phyloP scores from a whole-genome alignment of 2,329 filamentous ascomycete species.

The Neonectria faginata region DNA sequence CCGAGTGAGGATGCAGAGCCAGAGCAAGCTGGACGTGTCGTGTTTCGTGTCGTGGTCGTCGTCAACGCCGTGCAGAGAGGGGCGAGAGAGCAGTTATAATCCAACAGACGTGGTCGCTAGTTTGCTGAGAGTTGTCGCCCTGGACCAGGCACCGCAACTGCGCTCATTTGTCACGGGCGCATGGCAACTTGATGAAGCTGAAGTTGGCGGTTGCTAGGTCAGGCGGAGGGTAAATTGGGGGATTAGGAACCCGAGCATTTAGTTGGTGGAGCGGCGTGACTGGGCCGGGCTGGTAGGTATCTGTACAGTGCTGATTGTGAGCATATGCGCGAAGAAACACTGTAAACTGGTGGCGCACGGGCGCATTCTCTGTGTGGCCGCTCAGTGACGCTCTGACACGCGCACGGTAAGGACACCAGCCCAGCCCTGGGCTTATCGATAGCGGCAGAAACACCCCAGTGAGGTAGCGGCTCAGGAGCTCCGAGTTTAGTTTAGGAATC shows the following conservation, averaged over 20 bases:
- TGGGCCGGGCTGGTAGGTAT: slow-evolving; percentile 25
- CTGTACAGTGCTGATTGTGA: slow-evolving; percentile 35
- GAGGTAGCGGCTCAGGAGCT: slow-evolving; percentile 7
- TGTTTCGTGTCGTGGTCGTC: slow-evolving; percentile 9
- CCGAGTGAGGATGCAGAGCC: neutral
- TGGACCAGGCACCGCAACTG: slow-evolving; percentile 32
- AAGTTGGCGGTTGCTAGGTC: slow-evolving; percentile 39
- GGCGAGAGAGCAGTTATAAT: slow-evolving; percentile 10
- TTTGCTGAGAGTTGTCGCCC: slow-evolving; percentile 28
- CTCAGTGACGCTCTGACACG: neutral
- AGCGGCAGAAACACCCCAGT: slow-evolving; percentile 17
- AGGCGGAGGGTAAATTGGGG: slow-evolving; percentile 41
- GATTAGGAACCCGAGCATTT: slow-evolving; percentile 36
- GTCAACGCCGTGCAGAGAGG: slow-evolving; percentile 3
- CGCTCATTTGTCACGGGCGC: slow-evolving; percentile 38
- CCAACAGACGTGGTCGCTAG: slow-evolving; percentile 12
- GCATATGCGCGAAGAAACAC: too few species aligned
- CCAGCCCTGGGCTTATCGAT: slow-evolving; percentile 38
- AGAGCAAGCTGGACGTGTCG: slow-evolving; percentile 15
- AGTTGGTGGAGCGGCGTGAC: slow-evolving; percentile 24
- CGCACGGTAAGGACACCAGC: slow-evolving; percentile 10
- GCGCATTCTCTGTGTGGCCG: neutral
- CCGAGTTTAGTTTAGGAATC: slow-evolving; percentile 40
- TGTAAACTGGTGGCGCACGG: neutral
- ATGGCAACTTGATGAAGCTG: slow-evolving; percentile 40